Conservation (phyloP, 2,329 filamentous ascomycete genomes). For the Chaetoscypha palmicola region DNA sequence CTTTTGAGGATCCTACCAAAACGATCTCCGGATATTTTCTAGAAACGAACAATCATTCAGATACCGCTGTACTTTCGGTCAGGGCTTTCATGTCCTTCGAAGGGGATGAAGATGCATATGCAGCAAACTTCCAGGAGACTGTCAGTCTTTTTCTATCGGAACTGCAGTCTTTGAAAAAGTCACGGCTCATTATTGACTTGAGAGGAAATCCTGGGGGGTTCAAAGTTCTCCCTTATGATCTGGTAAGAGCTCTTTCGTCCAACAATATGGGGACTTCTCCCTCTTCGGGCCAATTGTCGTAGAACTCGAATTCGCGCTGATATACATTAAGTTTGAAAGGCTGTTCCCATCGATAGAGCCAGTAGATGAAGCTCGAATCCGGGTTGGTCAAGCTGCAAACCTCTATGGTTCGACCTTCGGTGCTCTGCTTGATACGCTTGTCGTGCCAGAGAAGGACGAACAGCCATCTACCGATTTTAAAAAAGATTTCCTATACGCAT, state of each 20-base stretch:
- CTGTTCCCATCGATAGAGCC: conserved; percentile 12
- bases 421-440: no score
- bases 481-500: neutral
- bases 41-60: conserved; percentile 7
- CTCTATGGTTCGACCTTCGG: conserved; percentile 1
- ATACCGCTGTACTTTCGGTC: conserved; percentile 12
- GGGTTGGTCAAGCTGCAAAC: conserved; percentile 2
- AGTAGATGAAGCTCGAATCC: conserved; percentile 3
- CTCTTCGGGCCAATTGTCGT: no score
- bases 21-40: conserved; percentile 13
- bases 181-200: conserved; percentile 12
- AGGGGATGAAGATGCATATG: no score
- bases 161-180: neutral
- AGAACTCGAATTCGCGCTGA: no score
- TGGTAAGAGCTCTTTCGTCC: no score
- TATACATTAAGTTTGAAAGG: no score
- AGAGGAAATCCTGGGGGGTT: conserved; percentile 14
- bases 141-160: conserved; percentile 6
- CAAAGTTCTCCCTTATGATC: neutral
- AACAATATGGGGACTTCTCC: no score
- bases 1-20: conserved; percentile 7
- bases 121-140: conserved; percentile 4
- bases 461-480: neutral
- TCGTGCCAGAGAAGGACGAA: neutral
- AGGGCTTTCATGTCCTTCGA: no score